phyloP scores from a whole-genome alignment of 352 stramenopile genomes.

The Pythium apleroticum region DNA sequence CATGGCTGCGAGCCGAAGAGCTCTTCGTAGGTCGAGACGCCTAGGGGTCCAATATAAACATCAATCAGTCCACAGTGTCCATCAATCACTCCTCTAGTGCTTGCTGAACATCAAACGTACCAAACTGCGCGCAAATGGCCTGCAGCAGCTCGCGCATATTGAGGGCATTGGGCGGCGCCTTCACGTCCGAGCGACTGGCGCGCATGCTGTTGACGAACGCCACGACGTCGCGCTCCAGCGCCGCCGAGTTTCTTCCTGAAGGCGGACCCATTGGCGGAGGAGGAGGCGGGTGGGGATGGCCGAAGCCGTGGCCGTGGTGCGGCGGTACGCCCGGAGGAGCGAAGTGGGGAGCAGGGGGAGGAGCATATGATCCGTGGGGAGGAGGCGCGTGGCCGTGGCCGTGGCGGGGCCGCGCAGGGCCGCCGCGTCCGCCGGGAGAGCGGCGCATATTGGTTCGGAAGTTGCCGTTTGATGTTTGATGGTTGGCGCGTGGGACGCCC shows the following conservation, averaged over 20 bases:
- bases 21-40: conserved; percentile 52
- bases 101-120: conserved; percentile 37
- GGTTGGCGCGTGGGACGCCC: neutral
- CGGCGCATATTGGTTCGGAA: conserved; percentile 17
- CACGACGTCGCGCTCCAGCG: conserved; percentile 46
- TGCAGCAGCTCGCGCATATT: conserved; percentile 44
- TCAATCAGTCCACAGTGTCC: neutral
- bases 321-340: conserved; percentile 2
- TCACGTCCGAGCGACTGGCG: conserved; percentile 44
- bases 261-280: neutral
- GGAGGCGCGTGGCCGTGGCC: conserved; percentile 2
- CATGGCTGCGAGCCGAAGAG: conserved; percentile 42
- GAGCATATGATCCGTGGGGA: conserved; percentile 2
- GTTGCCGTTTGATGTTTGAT: conserved; percentile 5
- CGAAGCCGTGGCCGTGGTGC: conserved; percentile 8
- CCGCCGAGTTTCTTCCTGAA: conserved; percentile 4
- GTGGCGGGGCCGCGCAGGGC: conserved; percentile 2
- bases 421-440: neutral
- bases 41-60: conserved; percentile 27
- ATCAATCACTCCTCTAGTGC: neutral
- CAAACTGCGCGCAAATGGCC: conserved; percentile 65
- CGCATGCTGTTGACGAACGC: conserved; percentile 62
- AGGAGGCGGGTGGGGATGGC: conserved; percentile 3
- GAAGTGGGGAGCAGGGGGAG: conserved; percentile 1
- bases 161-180: conserved; percentile 56